These are phyloP conservation scores for Grosmannia serpens DNA, from an alignment of 2,329 filamentous ascomycete genomes.

Conservation along the genomic window DNA sequence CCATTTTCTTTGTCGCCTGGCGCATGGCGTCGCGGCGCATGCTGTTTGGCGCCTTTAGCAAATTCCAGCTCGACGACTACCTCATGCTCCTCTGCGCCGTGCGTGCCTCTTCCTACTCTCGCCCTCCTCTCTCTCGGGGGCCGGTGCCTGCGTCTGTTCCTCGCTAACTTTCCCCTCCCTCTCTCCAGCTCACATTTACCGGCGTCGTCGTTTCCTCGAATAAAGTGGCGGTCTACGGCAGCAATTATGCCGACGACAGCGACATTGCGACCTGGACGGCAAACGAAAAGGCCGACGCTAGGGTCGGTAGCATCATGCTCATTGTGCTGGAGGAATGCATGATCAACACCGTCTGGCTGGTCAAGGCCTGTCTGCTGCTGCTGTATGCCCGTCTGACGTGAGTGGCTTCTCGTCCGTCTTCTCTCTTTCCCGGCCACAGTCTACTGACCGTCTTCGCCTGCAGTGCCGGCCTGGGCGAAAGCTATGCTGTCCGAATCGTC, in stretches of 20 bases:
- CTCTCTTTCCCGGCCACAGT: not conserved
- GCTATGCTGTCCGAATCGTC: conserved; percentile 26
- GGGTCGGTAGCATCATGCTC: conserved; percentile 43
- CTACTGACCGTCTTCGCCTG: not conserved
- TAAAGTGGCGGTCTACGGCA: conserved; percentile 30
- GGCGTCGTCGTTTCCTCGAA: conserved; percentile 30
- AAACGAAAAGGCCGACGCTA: conserved; percentile 26
- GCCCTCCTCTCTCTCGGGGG: not conserved
- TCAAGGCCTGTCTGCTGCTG: conserved; percentile 40
- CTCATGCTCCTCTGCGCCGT: conserved; percentile 40
- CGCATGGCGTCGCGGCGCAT: conserved; percentile 19
- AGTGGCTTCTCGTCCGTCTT: conserved; percentile 10
- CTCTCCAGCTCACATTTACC: conserved; percentile 22
- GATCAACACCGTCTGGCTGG: conserved; percentile 36
- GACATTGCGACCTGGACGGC: conserved; percentile 30
- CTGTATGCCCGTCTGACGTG: conserved; percentile 42
- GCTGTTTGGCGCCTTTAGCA: conserved; percentile 30
- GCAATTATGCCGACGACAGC: conserved; percentile 29
- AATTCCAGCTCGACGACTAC: conserved; percentile 45
- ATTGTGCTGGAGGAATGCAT: conserved; percentile 42
- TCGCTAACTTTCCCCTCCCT: not conserved
- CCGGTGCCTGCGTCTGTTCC: not conserved
- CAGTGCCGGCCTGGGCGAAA: conserved; percentile 12
- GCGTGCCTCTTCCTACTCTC: conserved; percentile 4
- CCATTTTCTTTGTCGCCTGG: conserved; percentile 9